phyloP scores from a whole-genome alignment of 1,284 basidiomycete species.

The Ustilago trichophora region DNA sequence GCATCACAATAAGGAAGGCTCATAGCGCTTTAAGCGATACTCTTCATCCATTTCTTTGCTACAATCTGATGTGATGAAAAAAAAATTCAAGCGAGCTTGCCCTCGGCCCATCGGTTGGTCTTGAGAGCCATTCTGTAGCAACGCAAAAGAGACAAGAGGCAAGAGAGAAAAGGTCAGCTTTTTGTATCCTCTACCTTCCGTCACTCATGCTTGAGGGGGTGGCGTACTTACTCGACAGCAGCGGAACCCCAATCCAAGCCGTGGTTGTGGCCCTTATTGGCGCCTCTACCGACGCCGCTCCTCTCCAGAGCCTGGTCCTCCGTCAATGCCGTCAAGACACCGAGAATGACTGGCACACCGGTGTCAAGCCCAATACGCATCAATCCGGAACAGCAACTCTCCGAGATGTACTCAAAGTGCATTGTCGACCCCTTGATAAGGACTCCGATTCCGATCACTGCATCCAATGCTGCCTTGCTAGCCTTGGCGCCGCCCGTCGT shows the following conservation, averaged over 20 bases:
- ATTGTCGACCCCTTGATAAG: conserved; percentile 81
- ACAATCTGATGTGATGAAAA: not conserved
- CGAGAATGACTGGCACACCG: conserved; percentile 94
- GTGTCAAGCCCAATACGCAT: conserved; percentile 94
- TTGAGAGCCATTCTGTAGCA: conserved; percentile 59
- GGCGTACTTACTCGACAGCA: conserved; percentile 77
- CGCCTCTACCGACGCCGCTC: conserved; percentile 77
- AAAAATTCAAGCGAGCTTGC: conserved; percentile 37
- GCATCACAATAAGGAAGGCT: too few relatives aligned
- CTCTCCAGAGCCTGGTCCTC: conserved; percentile 94
- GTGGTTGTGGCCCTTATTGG: conserved; percentile 85
- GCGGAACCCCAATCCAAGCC: conserved; percentile 96
- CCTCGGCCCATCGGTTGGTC: conserved; percentile 53
- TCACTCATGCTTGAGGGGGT: not conserved
- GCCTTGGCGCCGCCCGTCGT: conserved; percentile 7
- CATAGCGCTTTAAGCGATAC: too few relatives aligned
- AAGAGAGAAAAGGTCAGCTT: not conserved
- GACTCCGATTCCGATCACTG: conserved; percentile 94
- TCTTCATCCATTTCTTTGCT: conserved; percentile 1
- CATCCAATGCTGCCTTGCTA: conserved; percentile 72
- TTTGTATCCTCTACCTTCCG: not conserved
- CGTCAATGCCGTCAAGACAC: conserved; percentile 89
- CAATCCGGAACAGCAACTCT: conserved; percentile 87
- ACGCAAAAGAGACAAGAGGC: not conserved
- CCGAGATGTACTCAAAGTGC: conserved; percentile 81